phyloP scores from a whole-genome alignment of 2,329 filamentous ascomycete species.

The Colletotrichum eremochloae region DNA sequence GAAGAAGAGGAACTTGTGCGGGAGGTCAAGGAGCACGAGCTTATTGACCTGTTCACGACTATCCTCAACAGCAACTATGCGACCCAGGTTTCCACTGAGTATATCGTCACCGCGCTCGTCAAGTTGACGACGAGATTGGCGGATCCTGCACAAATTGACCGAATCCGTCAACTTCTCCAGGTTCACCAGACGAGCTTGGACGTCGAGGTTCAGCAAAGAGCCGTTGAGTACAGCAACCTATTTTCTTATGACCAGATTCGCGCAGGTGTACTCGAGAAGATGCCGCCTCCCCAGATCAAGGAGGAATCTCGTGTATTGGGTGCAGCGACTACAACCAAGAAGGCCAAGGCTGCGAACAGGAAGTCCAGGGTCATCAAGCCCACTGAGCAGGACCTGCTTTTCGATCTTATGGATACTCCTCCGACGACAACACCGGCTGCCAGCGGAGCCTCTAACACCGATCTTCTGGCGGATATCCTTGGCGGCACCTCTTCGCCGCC shows the following conservation, averaged over 20 bases:
- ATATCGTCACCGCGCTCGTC: constrained; percentile 94
- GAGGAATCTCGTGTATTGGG: constrained; percentile 94
- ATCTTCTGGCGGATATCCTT: constrained; percentile 92
- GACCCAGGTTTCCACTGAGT: constrained; percentile 91
- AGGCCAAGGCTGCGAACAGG: constrained; percentile 77
- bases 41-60: constrained; percentile 91
- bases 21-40: constrained; percentile 86
- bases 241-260: constrained; percentile 91
- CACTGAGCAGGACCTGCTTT: constrained; percentile 89
- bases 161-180: constrained; percentile 83
- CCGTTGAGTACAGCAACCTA: constrained; percentile 95
- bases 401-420: constrained; percentile 90
- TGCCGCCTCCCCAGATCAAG: constrained; percentile 97
- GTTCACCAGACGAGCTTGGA: constrained; percentile 88
- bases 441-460: constrained; percentile 77
- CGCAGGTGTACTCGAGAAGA: constrained; percentile 92
- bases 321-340: constrained; percentile 73
- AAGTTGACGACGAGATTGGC: constrained; percentile 92
- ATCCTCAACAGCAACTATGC: constrained; percentile 96
- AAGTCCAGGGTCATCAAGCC: constrained; percentile 84
- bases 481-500: constrained; percentile 74
- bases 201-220: constrained; percentile 95
- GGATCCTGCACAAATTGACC: constrained; percentile 87
- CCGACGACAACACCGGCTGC: constrained; percentile 62
- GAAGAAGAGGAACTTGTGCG: constrained; percentile 92